These are phyloP conservation scores for Cladosporium velox DNA, from an alignment of 2,329 filamentous ascomycete species.

Conservation along the genomic window DNA sequence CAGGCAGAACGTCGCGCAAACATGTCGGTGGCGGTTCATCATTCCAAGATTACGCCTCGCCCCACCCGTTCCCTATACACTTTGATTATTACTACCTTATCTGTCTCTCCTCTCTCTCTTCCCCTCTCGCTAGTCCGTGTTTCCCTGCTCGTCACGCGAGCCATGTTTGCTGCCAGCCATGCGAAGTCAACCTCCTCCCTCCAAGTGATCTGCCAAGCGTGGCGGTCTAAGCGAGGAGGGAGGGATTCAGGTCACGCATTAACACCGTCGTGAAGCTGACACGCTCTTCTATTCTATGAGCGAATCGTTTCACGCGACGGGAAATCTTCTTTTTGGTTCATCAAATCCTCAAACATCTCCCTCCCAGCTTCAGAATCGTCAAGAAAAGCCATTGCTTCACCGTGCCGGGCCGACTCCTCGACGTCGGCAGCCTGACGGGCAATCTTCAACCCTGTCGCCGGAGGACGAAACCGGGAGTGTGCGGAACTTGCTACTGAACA, in stretches of 20 bases:
- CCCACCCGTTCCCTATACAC: slow-evolving; percentile 9
- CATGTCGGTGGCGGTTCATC: not conserved
- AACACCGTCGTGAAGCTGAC: not conserved
- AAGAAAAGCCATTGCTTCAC: not conserved
- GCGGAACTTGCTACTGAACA: not conserved
- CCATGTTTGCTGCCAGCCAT: not conserved
- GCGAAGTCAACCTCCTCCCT: not conserved
- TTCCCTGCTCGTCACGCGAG: slow-evolving; percentile 4
- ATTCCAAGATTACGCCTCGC: slow-evolving; percentile 10
- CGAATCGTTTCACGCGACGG: not conserved
- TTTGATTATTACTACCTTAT: slow-evolving; percentile 9
- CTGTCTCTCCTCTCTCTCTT: not conserved
- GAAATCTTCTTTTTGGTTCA: not conserved
- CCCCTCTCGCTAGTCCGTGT: not conserved
- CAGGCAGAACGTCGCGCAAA: slow-evolving; percentile 5
- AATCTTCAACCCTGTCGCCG: not conserved
- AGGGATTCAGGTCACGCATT: not conserved
- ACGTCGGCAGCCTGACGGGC: not conserved
- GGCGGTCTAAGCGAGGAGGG: slow-evolving; percentile 3
- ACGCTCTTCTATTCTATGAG: not conserved
- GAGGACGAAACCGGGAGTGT: not conserved
- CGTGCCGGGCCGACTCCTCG: not conserved
- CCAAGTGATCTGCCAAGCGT: slow-evolving; percentile 7
- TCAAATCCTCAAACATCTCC: no score
- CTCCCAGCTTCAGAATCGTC: not conserved